Conservation (phyloP, 164 flowering plant genomes). For the Kingdonia uniflora region DNA sequence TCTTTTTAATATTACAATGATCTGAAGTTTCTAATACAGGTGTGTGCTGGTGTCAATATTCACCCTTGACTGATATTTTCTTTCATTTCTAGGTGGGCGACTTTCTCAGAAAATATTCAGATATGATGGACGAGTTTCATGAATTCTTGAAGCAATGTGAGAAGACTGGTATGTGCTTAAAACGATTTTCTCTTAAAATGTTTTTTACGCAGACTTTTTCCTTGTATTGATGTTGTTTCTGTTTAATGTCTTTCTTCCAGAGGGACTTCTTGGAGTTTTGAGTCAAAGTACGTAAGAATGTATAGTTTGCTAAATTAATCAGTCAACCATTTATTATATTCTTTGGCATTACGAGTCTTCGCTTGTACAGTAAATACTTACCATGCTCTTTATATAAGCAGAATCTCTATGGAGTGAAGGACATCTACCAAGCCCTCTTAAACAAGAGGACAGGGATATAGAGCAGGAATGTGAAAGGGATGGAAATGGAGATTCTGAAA, state of each 20-base stretch:
- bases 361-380: too few relatives aligned
- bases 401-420: conserved; percentile 56
- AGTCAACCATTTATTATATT: conserved; percentile 2
- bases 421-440: conserved; percentile 30
- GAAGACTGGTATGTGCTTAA: conserved; percentile 44
- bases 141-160: conserved; percentile 64
- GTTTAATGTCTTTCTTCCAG: conserved; percentile 33
- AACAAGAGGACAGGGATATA: conserved; percentile 56
- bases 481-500: conserved; percentile 31
- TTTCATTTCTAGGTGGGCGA: conserved; percentile 43
- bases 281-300: conserved; percentile 51
- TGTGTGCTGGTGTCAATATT: too few relatives aligned
- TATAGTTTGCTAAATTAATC: conserved; percentile 2
- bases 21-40: too few relatives aligned
- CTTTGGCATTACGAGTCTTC: neutral
- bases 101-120: conserved; percentile 64
- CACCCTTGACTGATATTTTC: neutral
- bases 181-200: neutral
- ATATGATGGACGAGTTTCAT: conserved; percentile 68
- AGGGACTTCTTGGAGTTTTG: conserved; percentile 58
- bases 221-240: conserved; percentile 10
- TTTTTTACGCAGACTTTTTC: conserved; percentile 1
- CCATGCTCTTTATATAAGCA: conserved; percentile 18
- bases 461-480: conserved; percentile 47
- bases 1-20: too few relatives aligned